Percentiles rank a stretch among this genome's conserved stretches.
Evolutionary conservation across 2,329 filamentous ascomycete genomes (phyloP).

Genomic region (Colletotrichum sp.): DNA sequence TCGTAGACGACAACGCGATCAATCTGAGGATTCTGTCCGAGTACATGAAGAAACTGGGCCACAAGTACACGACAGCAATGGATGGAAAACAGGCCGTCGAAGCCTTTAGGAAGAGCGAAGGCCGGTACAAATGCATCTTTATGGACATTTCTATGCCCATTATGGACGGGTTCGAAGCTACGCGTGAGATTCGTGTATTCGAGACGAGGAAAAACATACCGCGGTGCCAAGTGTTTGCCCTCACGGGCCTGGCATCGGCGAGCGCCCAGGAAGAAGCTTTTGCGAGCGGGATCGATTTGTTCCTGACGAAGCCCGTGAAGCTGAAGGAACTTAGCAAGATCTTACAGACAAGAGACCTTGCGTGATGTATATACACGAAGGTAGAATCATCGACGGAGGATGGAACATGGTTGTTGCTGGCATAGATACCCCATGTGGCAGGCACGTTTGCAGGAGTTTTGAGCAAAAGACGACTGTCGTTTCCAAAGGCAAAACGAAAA

Average conservation of each 20-base stretch:
- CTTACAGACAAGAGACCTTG: neutral
- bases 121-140: slow-evolving; percentile 34
- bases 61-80: slow-evolving; percentile 31
- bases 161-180: slow-evolving; percentile 58
- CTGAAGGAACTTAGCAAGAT: slow-evolving; percentile 40
- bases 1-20: slow-evolving; percentile 47
- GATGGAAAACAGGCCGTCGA: slow-evolving; percentile 40
- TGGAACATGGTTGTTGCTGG: neutral
- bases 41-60: slow-evolving; percentile 38
- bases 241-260: slow-evolving; percentile 57
- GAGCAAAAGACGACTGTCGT: neutral
- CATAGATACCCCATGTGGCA: neutral
- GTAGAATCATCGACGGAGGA: rapidly evolving
- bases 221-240: slow-evolving; percentile 53
- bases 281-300: slow-evolving; percentile 57
- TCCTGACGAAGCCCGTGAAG: slow-evolving; percentile 59
- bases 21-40: slow-evolving; percentile 39
- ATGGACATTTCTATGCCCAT: slow-evolving; percentile 65
- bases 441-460: neutral
- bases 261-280: slow-evolving; percentile 58
- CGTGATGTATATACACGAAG: neutral
- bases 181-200: slow-evolving; percentile 52
- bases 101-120: slow-evolving; percentile 27
- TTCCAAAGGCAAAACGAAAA: too few species aligned
- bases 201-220: slow-evolving; percentile 47